Conservation (phyloP, 108 stramenopile genomes). For the Cyclostephanos tholiformis region DNA sequence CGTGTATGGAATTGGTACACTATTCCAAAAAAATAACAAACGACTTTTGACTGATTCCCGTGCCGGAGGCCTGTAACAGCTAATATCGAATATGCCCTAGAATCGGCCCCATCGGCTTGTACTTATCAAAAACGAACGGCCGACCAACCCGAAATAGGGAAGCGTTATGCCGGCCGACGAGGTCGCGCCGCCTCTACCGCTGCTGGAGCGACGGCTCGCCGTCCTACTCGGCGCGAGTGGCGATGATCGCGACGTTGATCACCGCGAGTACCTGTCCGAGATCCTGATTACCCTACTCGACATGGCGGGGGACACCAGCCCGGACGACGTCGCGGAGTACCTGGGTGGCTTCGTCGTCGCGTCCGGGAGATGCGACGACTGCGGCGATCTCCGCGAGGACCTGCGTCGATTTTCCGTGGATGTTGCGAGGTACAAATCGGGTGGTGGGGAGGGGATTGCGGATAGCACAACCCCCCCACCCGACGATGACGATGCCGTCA, state of each 20-base stretch:
- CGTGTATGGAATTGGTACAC: no score
- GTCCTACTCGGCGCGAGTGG: neutral
- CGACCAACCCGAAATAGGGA: no score
- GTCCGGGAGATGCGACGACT: neutral
- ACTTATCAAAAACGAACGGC: no score
- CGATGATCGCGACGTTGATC: neutral
- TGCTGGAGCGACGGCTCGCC: neutral
- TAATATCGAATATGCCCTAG: no score
- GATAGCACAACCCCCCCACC: no score
- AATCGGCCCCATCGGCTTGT: no score
- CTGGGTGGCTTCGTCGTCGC: neutral
- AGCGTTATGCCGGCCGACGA: neutral
- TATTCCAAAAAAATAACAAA: no score
- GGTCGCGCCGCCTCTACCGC: neutral
- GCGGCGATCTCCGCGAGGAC: neutral
- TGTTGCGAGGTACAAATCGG: neutral
- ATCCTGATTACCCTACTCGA: neutral
- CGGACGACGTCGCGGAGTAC: neutral
- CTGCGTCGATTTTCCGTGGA: neutral
- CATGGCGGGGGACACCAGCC: neutral
- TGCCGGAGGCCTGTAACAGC: no score
- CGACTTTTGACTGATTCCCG: no score
- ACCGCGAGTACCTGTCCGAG: neutral
- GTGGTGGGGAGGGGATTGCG: neutral
- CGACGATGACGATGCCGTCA: no score